phyloP scores from a whole-genome alignment of 176 grass and related monocot species.

The Eragrostis curvula region DNA sequence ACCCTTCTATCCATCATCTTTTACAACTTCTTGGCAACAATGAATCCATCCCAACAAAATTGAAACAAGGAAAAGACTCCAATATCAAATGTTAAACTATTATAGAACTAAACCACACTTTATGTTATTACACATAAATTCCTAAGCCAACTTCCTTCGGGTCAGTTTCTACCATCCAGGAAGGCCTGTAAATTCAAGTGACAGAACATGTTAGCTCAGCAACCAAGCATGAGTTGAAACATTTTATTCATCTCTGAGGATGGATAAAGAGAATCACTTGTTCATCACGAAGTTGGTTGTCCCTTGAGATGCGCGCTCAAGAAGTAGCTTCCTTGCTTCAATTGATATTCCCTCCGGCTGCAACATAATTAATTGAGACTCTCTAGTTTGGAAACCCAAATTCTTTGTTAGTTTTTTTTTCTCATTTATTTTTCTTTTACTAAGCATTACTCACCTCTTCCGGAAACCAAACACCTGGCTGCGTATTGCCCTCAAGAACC shows the following conservation, averaged over 20 bases:
- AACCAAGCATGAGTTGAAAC: not conserved
- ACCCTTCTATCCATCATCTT: not conserved
- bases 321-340: slow-evolving; percentile 81
- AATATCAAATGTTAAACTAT: not conserved
- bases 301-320: slow-evolving; percentile 67
- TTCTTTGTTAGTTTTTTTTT: not conserved
- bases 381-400: slow-evolving; percentile 3
- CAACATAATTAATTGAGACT: slow-evolving; percentile 28
- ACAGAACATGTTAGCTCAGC: slow-evolving; percentile 20
- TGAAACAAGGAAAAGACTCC: not conserved
- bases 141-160: slow-evolving; percentile 78
- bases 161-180: slow-evolving; percentile 61
- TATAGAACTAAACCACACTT: not conserved
- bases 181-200: slow-evolving; percentile 62
- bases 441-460: slow-evolving; percentile 58
- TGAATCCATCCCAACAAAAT: not conserved
- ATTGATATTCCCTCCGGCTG: slow-evolving; percentile 78
- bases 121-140: slow-evolving; percentile 57
- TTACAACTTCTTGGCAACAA: not conserved
- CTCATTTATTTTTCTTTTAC: not conserved
- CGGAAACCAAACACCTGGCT: slow-evolving; percentile 88
- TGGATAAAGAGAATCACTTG: slow-evolving; percentile 39
- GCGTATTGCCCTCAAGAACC: slow-evolving; percentile 78
- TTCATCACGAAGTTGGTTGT: slow-evolving; percentile 75
- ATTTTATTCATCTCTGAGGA: not conserved